Evolutionary conservation across 306 rosid genomes (phyloP), one percentile per base, ranked within the genome.

Genomic region (Quercus bicolor): DNA sequence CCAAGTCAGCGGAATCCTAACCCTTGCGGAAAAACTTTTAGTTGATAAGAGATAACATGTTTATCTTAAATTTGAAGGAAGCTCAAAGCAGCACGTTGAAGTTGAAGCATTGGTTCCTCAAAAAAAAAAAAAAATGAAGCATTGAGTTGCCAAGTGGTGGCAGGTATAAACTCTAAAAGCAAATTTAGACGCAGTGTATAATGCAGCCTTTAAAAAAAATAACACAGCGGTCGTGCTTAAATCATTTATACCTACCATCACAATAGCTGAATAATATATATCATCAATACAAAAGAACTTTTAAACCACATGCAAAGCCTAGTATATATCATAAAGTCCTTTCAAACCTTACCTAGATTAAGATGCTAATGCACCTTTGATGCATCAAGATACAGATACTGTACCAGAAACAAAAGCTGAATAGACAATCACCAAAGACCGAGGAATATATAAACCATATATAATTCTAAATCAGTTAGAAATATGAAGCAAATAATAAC

Each of bases 1-100:
- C 23, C 75, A 24, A 45, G 48, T 56, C 48, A 68, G 10, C 7
- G 54, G 15, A 66, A 14, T 66, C 68, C 33, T 19, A 19, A 34
- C 21, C 37, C 40, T 31, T 65, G 21, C 14, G 54, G 74, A 24
- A 34, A 77, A 54, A n/a, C 23, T 64, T 68, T 55, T 29, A 24
- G 15, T 66, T 68, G n/a, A 23, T 12, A 13, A 48, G 53, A 12
- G 16, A 48, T 48, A 48, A 48, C 53, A 48, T 48, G 70, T 77
- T 69, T 34, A 33, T 59, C 78, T 79, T 79, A n/a, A 6, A 73
- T 12, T 18, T 37, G 37, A 73, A 54, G 80, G 62, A 68, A 68
- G 59, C 24, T 70, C 29, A 72, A 52, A 26, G 8, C 54, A 34
- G 55, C 12, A 69, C 4, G 12, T 43, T 20, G 31, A 37, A 66